Evolutionary conservation across 2,329 filamentous ascomycete genomes (phyloP), one percentile per base, ranked within the genome.

Genomic region (Cladorrhinum sp.): DNA sequence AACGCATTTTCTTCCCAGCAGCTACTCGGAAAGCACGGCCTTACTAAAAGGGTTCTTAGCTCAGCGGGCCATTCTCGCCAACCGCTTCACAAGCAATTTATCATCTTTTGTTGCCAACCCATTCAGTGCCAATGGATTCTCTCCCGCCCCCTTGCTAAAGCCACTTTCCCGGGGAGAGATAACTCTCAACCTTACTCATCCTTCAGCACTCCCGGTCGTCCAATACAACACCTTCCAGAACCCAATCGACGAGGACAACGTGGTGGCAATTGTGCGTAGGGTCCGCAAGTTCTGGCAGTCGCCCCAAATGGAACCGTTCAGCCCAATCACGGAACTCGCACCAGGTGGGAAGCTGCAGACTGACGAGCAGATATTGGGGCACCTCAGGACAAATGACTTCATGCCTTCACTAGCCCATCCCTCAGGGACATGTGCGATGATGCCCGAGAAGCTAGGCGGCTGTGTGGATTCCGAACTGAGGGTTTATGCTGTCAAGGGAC

Each of bases 181-280:
- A 3, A 61, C 62, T 2, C 60, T 66, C 7, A 58, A 65, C 57
- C 45, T 50, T 1, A 50, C 45, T 1, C 49, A 64, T 18, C 64
- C 64, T 9, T 50, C 55, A 16, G 55, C 50, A 8, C 50, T 65
- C 16, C 64, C 64, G 2, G 38, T 60, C 3, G 64, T 65, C n/a
- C 60, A 62, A 20, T 66, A 64, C 57, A 63, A 66, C 56, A 66
- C 66, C 8, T 50, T 67, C 3, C 56, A 61, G 50, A 66, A 68
- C 60, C 64, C 66, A 0, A 20, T 65, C 18, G 64, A 67, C 50
- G 56, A 25, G 6, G 62, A 62, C 22, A 65, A 53, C 36, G 59
- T 65, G 9, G 50, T 62, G 1, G 52, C 58, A 13, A 64, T 66
- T 48, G 57, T 67, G 18, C 58, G 62, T 22, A 57, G 58, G 25